Evolutionary conservation across 768 basidiomycete species (phyloP).

Genomic region (Mycena chlorophos): DNA sequence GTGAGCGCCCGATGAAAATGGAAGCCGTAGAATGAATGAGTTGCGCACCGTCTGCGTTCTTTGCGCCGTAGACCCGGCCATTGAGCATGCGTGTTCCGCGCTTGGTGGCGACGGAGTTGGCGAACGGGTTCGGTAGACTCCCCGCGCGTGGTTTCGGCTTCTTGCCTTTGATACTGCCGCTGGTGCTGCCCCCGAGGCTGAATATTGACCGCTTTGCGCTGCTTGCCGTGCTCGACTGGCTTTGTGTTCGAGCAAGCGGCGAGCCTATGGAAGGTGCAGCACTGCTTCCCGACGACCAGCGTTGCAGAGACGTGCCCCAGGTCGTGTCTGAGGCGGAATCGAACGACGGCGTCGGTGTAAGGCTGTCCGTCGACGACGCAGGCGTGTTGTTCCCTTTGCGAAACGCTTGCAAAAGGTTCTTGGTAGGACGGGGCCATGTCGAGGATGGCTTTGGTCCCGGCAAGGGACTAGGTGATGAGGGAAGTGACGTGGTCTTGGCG

Average conservation of each 20-base stretch:
- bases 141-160: neutral
- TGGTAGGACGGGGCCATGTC: conserved; percentile 14
- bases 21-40: neutral
- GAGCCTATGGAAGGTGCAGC: conserved; percentile 13
- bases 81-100: conserved; percentile 73
- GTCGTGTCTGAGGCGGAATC: conserved; percentile 25
- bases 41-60: conserved; percentile 26
- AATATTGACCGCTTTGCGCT: conserved; percentile 8
- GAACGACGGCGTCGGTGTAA: conserved; percentile 41
- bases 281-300: conserved; percentile 34
- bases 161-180: neutral
- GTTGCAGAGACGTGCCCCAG: conserved; percentile 23
- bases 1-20: neutral
- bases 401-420: conserved; percentile 15
- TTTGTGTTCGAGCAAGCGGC: conserved; percentile 14
- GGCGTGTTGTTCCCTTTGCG: conserved; percentile 22
- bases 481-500: conserved; percentile 12
- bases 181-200: neutral
- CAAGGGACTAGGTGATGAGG: conserved; percentile 26
- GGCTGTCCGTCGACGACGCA: conserved; percentile 32
- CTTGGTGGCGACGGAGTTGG: conserved; percentile 16
- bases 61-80: conserved; percentile 77
- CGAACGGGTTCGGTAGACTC: conserved; percentile 15
- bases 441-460: conserved; percentile 23
- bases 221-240: conserved; percentile 4